Evolutionary conservation across 2,329 filamentous ascomycete species (phyloP), one percentile per base, ranked within the genome.

Genomic region (Ilyonectria robusta): DNA sequence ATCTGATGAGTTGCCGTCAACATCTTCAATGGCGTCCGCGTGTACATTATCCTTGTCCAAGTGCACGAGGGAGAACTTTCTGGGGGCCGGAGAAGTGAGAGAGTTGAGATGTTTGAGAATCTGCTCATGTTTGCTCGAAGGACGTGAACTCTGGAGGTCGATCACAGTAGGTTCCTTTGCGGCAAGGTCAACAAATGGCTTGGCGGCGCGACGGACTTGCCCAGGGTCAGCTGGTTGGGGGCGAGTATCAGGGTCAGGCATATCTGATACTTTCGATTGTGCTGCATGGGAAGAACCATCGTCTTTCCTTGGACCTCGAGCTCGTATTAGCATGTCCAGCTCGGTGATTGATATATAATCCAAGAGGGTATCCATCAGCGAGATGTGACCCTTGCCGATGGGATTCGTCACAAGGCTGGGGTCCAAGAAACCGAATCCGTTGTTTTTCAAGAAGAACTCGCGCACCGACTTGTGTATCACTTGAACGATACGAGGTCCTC

Each of bases 381-480:
- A 54, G 1, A 56, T 6, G 33, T 73, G 70, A 1, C 66, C 67
- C 0, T 35, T 13, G 2, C 8, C 10, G 1, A 70, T 23, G 1
- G 33, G n/a, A 11, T 48, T 4, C 1, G 0, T 3, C 9, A 2
- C n/a, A 1, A 44, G 21, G 0, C 2, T 26, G 31, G 42, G 17
- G 10, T 51, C 47, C 0, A 73, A 5, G 1, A 9, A 17, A 0
- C 1, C 2, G 9, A 71, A 72, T 0, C 71, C 70, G 1, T n/a
- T 4, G 2, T 53, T 8, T 0, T 29, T 1, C 1, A 70, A 29
- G 6, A 72, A 64, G n/a, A 63, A 72, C 0, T 71, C 66, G 0
- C 67, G 50, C 2, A 71, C 66, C 0, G 70, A 72, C 1, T 62
- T 10, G n/a, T 73, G 70, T 1, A 72, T 72, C 0, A 69, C 33